phyloP scores from a whole-genome alignment of 2,329 filamentous ascomycete species.

The Tolypocladium inflatum region DNA sequence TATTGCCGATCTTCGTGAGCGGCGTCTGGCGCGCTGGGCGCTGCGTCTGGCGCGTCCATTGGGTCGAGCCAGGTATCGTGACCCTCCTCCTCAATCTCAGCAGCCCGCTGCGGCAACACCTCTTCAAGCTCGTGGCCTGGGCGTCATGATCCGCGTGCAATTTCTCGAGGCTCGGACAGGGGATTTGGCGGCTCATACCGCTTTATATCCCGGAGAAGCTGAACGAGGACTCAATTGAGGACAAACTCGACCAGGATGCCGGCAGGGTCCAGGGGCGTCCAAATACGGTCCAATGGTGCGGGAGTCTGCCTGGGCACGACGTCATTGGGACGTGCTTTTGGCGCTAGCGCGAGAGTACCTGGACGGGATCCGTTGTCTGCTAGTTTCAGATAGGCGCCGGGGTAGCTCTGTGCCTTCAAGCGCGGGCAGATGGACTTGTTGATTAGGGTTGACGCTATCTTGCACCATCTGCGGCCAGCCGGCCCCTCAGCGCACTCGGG shows the following conservation, averaged over 20 bases:
- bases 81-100: neutral
- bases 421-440: neutral
- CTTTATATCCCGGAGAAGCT: neutral
- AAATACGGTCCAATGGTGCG: neutral
- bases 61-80: neutral
- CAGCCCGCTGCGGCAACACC: neutral
- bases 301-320: neutral
- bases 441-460: neutral
- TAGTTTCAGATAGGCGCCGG: neutral
- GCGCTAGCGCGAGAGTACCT: neutral
- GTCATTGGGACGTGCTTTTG: neutral
- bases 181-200: neutral
- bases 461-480: neutral
- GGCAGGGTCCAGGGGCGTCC: neutral
- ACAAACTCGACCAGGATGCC: neutral
- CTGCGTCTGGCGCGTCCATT: neutral
- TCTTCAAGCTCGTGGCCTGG: neutral
- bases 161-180: neutral
- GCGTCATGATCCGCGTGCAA: neutral
- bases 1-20: neutral
- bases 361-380: neutral
- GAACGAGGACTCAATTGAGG: neutral
- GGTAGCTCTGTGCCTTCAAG: neutral
- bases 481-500: neutral
- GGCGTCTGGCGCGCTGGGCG: neutral